These are phyloP conservation scores for Trifolium pratense DNA, from an alignment of 306 rosid species.

Conservation along the genomic window DNA sequence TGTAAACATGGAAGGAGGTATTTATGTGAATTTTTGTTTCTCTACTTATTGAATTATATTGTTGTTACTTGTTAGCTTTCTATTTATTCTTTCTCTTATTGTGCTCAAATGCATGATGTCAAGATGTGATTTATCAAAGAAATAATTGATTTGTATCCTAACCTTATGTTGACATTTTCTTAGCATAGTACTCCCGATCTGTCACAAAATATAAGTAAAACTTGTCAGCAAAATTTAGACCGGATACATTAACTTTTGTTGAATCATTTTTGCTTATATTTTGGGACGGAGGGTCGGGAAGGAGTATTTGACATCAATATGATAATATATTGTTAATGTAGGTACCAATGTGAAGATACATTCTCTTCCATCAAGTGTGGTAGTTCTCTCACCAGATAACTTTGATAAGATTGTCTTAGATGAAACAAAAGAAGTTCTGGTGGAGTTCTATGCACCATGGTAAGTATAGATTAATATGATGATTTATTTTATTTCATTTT, in stretches of 20 bases:
- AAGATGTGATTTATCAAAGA: not conserved
- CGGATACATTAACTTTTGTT: too few species aligned
- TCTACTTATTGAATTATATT: conserved; percentile 14
- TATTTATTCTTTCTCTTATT: not conserved
- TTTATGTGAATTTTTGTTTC: conserved; percentile 1
- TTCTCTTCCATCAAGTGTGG: conserved; percentile 68
- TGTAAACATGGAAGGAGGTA: conserved; percentile 82
- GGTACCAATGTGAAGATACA: conserved; percentile 89
- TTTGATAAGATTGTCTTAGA: conserved; percentile 79
- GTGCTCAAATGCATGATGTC: conserved; percentile 1
- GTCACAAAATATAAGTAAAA: too few species aligned
- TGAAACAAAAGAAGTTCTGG: conserved; percentile 79
- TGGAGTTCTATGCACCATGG: conserved; percentile 98
- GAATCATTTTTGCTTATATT: too few species aligned
- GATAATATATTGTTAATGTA: conserved; percentile 43
- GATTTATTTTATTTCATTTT: conserved; percentile 15
- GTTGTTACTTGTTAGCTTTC: conserved; percentile 31
- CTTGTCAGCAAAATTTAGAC: too few species aligned
- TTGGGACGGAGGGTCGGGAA: too few species aligned
- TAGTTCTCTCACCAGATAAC: conserved; percentile 61
- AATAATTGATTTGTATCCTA: conserved; percentile 9
- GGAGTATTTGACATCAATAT: conserved; percentile 27
- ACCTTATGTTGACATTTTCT: not conserved
- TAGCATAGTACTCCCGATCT: too few species aligned
- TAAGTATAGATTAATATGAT: conserved; percentile 43